These are phyloP conservation scores for Saprolegnia parasitica DNA, from an alignment of 352 stramenopile genomes.

Conservation along the genomic window DNA sequence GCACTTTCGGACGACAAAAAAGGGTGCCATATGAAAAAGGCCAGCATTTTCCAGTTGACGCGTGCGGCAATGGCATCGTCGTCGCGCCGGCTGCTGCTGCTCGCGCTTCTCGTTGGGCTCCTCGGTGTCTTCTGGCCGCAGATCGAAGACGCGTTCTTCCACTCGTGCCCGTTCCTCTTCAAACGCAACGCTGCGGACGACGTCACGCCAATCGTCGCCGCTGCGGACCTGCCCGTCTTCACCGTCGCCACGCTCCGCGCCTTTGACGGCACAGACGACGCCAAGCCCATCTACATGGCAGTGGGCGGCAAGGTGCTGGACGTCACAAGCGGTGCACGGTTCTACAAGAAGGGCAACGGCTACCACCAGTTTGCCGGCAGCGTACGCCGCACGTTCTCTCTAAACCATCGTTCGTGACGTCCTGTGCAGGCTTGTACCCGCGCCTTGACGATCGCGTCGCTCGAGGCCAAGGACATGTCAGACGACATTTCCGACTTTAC, in stretches of 20 bases:
- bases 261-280: conserved; percentile 64
- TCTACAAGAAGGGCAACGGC: conserved; percentile 64
- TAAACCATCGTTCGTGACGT: background rate
- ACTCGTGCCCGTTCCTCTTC: conserved; percentile 65
- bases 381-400: background rate
- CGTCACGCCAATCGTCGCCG: conserved; percentile 29
- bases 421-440: conserved; percentile 59
- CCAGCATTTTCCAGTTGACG: background rate
- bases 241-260: conserved; percentile 60
- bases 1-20: conserved; percentile 8
- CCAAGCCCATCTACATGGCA: conserved; percentile 58
- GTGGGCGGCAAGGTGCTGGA: conserved; percentile 76
- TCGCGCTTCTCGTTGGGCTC: conserved; percentile 29
- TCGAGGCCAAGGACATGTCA: conserved; percentile 66
- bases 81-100: background rate
- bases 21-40: background rate
- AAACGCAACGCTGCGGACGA: conserved; percentile 29
- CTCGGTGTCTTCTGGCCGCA: conserved; percentile 62
- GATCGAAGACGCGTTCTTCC: conserved; percentile 61
- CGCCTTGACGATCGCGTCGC: conserved; percentile 58
- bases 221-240: conserved; percentile 41
- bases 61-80: conserved; percentile 16
- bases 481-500: conserved; percentile 67
- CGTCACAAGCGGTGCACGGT: conserved; percentile 62
- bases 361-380: conserved; percentile 61